Percentiles rank a stretch among this genome's conserved stretches.
These are phyloP conservation scores for Lasiodiplodia sp. DNA, from an alignment of 2,329 filamentous ascomycete genomes.

Conservation along the genomic window DNA sequence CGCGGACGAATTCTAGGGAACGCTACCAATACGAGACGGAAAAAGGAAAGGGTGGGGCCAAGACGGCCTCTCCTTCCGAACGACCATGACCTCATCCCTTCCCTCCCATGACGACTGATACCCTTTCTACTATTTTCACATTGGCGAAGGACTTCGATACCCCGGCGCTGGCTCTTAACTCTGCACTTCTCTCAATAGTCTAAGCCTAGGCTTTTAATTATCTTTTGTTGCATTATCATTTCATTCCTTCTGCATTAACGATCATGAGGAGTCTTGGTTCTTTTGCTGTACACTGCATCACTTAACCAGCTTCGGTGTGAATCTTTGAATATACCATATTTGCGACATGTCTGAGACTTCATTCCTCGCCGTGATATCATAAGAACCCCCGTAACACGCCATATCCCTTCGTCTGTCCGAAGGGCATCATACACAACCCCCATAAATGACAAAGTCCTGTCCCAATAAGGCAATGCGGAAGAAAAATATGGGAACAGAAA, in stretches of 20 bases:
- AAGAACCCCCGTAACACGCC: not conserved
- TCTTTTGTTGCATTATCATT: not conserved
- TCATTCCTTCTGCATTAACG: not conserved
- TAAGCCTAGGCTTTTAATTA: not conserved
- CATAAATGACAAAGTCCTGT: not conserved
- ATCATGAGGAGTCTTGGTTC: not conserved
- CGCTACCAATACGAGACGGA: not conserved
- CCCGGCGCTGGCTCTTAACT: slow-evolving; percentile 2
- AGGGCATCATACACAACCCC: not conserved
- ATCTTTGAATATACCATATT: not conserved
- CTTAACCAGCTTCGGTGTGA: too few species aligned
- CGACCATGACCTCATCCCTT: not conserved
- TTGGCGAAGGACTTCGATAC: not conserved
- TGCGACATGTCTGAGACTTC: slow-evolving; percentile 2
- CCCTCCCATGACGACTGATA: slow-evolving; percentile 9
- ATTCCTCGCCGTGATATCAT: slow-evolving; percentile 11
- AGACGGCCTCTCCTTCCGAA: not conserved
- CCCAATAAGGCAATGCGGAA: not conserved
- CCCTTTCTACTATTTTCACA: slow-evolving; percentile 9
- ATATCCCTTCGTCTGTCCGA: not conserved
- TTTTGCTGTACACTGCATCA: not conserved
- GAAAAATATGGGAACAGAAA: not conserved
- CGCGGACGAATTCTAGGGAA: not conserved
- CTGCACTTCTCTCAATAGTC: not conserved
- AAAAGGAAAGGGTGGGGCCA: too few species aligned